Percentiles rank a stretch among this genome's conserved stretches.
Evolutionary conservation across 2,329 filamentous ascomycete species (phyloP).

Genomic region (Aulographum hederae): DNA sequence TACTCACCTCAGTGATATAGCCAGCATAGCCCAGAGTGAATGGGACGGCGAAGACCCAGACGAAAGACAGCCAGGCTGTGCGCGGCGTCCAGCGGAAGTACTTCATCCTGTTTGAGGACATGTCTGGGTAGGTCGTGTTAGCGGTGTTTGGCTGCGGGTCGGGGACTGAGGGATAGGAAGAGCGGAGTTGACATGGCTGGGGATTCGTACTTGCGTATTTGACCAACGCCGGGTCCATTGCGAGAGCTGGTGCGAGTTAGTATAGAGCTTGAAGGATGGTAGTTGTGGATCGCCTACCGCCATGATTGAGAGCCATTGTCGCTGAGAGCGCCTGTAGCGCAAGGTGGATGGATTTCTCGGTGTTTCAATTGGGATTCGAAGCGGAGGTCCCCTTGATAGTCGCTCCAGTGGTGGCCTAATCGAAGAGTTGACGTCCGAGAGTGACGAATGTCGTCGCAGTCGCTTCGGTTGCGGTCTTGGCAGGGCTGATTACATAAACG

Average conservation of each 20-base stretch:
- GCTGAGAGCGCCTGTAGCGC: not conserved
- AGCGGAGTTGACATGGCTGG: no score
- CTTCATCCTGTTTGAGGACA: constrained; percentile 71
- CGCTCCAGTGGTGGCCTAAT: no score
- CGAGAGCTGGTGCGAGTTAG: constrained; percentile 23
- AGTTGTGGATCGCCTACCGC: not conserved
- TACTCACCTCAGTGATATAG: constrained; percentile 72
- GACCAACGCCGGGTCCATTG: constrained; percentile 36
- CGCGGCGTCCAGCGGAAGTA: constrained; percentile 88
- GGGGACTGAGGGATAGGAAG: not conserved
- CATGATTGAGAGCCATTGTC: not conserved
- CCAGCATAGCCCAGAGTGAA: constrained; percentile 49
- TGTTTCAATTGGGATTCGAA: not conserved
- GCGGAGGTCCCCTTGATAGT: no score
- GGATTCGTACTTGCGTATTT: constrained; percentile 30
- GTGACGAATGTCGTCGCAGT: no score
- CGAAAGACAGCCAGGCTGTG: constrained; percentile 62
- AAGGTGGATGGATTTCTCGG: not conserved
- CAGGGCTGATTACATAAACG: not conserved
- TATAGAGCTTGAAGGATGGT: not conserved
- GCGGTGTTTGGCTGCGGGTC: not conserved
- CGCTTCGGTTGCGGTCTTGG: no score
- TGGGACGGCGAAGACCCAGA: constrained; percentile 60
- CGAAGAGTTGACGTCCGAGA: no score
- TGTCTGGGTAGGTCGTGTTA: constrained; percentile 38